Evolutionary conservation across 1,139 yeast species (phyloP).

Genomic region (Hemisphaericaspora lyxosophila): DNA sequence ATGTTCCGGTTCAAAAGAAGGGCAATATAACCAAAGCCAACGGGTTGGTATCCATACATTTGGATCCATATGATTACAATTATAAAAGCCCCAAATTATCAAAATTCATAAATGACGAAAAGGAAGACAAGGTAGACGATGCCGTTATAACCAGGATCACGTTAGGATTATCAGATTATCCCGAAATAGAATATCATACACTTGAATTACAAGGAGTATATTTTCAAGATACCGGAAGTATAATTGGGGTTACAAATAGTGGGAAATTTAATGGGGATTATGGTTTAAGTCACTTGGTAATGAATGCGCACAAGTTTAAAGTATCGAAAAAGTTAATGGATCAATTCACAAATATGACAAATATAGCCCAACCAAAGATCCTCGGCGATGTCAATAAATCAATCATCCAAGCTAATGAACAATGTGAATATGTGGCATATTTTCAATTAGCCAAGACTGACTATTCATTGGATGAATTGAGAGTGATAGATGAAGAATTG

Average conservation of each 20-base stretch:
- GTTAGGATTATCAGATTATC: conserved; percentile 34
- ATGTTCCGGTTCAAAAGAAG: conserved; percentile 14
- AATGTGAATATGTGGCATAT: conserved; percentile 72
- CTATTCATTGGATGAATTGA: conserved; percentile 51
- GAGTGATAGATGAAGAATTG: conserved; percentile 69
- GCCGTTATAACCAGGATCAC: conserved; percentile 30
- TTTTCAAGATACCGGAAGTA: conserved; percentile 66
- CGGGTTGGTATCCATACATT: conserved; percentile 28
- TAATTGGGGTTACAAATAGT: conserved; percentile 62
- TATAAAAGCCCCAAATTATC: conserved; percentile 21
- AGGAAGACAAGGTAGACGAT: conserved; percentile 24
- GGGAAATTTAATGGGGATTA: conserved; percentile 70
- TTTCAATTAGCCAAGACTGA: conserved; percentile 67
- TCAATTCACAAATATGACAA: conserved; percentile 42
- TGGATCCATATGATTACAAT: conserved; percentile 27
- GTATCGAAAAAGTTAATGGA: conserved; percentile 37
- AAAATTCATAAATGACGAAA: conserved; percentile 14
- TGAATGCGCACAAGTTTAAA: conserved; percentile 44
- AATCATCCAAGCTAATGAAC: conserved; percentile 37
- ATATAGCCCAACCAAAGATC: conserved; percentile 31
- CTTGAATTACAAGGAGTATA: conserved; percentile 65
- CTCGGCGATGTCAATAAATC: conserved; percentile 41
- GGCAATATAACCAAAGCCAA: conserved; percentile 30
- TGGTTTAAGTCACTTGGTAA: conserved; percentile 57
- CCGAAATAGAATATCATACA: conserved; percentile 44